Base-by-base conservation (phyloP, 2,329 filamentous ascomycete species). In the Paecilomyces niveus region DNA sequence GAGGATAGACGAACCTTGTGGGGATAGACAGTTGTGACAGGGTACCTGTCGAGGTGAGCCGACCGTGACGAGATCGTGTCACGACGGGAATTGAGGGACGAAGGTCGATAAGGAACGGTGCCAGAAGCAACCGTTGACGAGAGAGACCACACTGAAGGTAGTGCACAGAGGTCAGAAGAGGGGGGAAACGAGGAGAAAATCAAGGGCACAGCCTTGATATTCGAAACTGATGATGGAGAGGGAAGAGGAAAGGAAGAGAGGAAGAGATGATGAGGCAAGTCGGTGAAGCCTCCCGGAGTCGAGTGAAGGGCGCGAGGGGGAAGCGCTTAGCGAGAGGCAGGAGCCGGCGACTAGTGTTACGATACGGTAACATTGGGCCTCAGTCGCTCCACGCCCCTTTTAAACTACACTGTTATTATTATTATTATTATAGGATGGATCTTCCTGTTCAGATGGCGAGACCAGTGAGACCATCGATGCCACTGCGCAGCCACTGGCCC, bases 131-230 rank as follows among this genome's bases (percentile, higher is more conserved):
- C 39, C 39, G 39, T 21, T 6, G 39, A 45, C 15, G 39, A 45
- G 18, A 45, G 39, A 45, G n/a, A n/a, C 35, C 39, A 53, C 39
- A 54, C 58, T 33, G 51, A 56, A 21, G 53, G 29, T 49, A 55
- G 52, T 45, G 59, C n/a, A 57, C 51, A 56, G 45, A 39, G 31
- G 39, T 18, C 39, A 53, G 53, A 15, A 24, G 35, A 52, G 18
- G 13, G n/a, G 54, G 54, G 53, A 51, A 33, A 33, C n/a, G 55
- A 58, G 58, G 59, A 29, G 39, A 49, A 56, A 54, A 63, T 62
- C 65, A 67, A 68, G 65, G 65, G 54, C 65, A 62, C 59, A 62
- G 64, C 64, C 65, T 67, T 65, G 63, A 67, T 63, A 57, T 18
- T 45, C 39, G 18, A 45, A 45, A 13, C 4, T 59, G 54, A 55